Percentiles rank a stretch among this genome's conserved stretches.
Conservation (phyloP, 495 filamentous ascomycete genomes). For the Tuber melanosporum region DNA sequence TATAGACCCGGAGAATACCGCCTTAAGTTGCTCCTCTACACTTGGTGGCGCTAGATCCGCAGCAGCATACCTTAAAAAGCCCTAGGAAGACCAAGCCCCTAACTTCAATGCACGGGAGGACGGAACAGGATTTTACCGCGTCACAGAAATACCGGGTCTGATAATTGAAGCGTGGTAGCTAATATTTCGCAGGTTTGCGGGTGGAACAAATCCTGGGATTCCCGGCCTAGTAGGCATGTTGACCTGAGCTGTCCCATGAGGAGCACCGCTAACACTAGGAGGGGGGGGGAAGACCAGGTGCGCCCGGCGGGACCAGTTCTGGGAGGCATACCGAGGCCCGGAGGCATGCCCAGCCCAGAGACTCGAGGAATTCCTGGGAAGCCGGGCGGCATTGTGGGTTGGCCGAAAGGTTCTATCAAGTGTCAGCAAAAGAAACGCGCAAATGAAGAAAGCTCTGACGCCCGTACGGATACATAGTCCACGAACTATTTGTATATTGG, state of each 20-base stretch:
- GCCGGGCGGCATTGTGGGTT: slow-evolving; percentile 40
- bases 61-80: slow-evolving; percentile 48
- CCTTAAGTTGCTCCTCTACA: slow-evolving; percentile 80
- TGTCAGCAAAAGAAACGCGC: slow-evolving; percentile 6
- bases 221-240: slow-evolving; percentile 66
- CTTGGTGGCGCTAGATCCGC: slow-evolving; percentile 75
- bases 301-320: slow-evolving; percentile 17
- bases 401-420: slow-evolving; percentile 34
- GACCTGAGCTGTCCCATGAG: slow-evolving; percentile 72
- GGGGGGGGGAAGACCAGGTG: slow-evolving; percentile 45
- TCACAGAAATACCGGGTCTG: slow-evolving; percentile 67
- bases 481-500: background rate
- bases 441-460: slow-evolving; percentile 30
- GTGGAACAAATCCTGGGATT: slow-evolving; percentile 81
- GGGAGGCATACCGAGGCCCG: slow-evolving; percentile 68
- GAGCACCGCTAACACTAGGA: slow-evolving; percentile 68
- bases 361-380: slow-evolving; percentile 33
- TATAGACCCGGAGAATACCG: slow-evolving; percentile 82
- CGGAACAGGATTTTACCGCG: slow-evolving; percentile 49
- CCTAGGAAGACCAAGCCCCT: slow-evolving; percentile 43
- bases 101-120: slow-evolving; percentile 42
- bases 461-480: slow-evolving; percentile 41
- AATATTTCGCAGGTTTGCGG: slow-evolving; percentile 90
- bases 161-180: slow-evolving; percentile 98
- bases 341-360: slow-evolving; percentile 72